These are phyloP conservation scores for Auricularia sp. DNA, from an alignment of 768 basidiomycete genomes.

Conservation along the genomic window DNA sequence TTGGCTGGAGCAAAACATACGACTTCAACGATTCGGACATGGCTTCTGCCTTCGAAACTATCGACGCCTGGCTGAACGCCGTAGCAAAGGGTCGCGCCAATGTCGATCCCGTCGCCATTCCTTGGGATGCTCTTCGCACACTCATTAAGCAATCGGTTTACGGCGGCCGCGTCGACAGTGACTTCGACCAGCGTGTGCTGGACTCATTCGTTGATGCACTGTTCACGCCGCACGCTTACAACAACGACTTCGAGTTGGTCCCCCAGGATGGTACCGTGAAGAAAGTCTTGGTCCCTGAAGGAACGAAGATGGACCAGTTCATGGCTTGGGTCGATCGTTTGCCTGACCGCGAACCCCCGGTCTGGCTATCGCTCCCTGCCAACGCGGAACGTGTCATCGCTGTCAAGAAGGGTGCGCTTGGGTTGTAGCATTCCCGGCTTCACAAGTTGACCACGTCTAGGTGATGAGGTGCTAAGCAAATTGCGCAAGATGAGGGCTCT, in stretches of 20 bases:
- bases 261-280: conserved; percentile 40
- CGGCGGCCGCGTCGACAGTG: conserved; percentile 86
- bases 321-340: conserved; percentile 78
- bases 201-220: conserved; percentile 88
- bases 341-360: conserved; percentile 88
- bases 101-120: conserved; percentile 82
- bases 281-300: conserved; percentile 72
- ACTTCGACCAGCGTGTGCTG: conserved; percentile 87
- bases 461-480: conserved; percentile 72
- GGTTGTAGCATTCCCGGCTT: neutral
- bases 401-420: conserved; percentile 64
- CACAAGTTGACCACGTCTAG: conserved; percentile 26
- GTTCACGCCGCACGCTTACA: conserved; percentile 83
- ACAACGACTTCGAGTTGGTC: conserved; percentile 85
- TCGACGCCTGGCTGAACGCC: conserved; percentile 78
- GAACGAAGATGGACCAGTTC: conserved; percentile 88
- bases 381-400: conserved; percentile 91
- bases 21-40: conserved; percentile 99
- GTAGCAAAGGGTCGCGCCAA: conserved; percentile 84
- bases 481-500: conserved; percentile 89
- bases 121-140: conserved; percentile 90
- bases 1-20: conserved; percentile 95
- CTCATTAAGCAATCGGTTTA: conserved; percentile 95
- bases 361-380: conserved; percentile 88
- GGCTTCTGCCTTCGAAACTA: conserved; percentile 82